phyloP scores from a whole-genome alignment of 495 filamentous ascomycete species.

The Aspergillus bridgeri region DNA sequence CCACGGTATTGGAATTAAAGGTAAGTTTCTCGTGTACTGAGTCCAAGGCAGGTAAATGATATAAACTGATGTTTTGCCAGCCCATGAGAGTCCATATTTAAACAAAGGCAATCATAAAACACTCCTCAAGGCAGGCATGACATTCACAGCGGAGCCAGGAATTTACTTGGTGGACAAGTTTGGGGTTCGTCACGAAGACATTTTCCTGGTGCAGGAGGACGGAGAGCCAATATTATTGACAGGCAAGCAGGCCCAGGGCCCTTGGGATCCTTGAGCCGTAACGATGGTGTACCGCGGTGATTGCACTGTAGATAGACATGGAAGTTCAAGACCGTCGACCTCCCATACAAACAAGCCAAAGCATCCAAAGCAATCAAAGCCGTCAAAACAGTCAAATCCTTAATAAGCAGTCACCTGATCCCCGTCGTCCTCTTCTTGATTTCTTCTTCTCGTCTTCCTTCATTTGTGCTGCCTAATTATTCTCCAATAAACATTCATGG shows the following conservation, averaged over 20 bases:
- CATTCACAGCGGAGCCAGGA: constrained; percentile 54
- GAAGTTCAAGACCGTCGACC: too few relatives aligned
- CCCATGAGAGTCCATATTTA: constrained; percentile 54
- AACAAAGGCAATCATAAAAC: constrained; percentile 49
- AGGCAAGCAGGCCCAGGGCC: constrained; percentile 37
- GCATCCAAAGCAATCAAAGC: too few relatives aligned
- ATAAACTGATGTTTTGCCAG: constrained; percentile 17
- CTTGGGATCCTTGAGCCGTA: constrained; percentile 43
- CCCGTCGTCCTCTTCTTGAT: neutral
- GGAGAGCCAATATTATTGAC: constrained; percentile 45
- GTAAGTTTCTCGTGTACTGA: constrained; percentile 5
- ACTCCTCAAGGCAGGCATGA: constrained; percentile 46
- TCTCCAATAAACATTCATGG: neutral
- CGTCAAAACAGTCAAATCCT: neutral
- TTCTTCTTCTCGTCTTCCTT: too few relatives aligned
- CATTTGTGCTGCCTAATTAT: neutral
- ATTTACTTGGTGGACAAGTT: constrained; percentile 52
- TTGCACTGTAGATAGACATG: neutral
- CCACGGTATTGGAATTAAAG: constrained; percentile 57
- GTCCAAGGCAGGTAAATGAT: neutral
- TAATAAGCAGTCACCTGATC: neutral
- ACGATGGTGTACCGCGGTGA: neutral
- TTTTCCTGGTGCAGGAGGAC: constrained; percentile 45
- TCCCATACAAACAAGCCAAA: too few relatives aligned
- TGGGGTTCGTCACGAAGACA: constrained; percentile 53